phyloP scores from a whole-genome alignment of 1,139 yeast genomes.

The Suhomyces atakaporum region DNA sequence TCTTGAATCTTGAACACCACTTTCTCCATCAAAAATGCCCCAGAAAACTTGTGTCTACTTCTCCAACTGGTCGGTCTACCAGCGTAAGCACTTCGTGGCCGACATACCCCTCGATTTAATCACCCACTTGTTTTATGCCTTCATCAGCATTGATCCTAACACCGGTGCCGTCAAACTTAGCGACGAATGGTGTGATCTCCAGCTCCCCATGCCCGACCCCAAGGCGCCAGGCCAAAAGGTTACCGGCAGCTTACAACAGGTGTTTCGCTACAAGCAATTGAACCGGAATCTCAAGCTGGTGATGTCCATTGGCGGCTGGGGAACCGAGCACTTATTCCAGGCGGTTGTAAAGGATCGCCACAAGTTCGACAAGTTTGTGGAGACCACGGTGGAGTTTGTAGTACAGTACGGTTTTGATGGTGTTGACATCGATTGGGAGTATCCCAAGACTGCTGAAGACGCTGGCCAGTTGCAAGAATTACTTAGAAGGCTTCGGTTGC shows the following conservation, averaged over 20 bases:
- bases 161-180: constrained; percentile 57
- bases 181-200: constrained; percentile 71
- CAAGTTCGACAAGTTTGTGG: constrained; percentile 50
- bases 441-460: constrained; percentile 56
- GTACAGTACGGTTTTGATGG: constrained; percentile 76
- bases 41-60: constrained; percentile 37
- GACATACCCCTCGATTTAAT: constrained; percentile 59
- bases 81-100: constrained; percentile 60
- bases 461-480: constrained; percentile 48
- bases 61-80: constrained; percentile 74
- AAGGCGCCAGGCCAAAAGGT: constrained; percentile 20
- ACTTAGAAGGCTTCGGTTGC: constrained; percentile 42
- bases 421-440: constrained; percentile 94
- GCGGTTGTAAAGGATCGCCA: constrained; percentile 39
- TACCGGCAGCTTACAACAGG: constrained; percentile 58
- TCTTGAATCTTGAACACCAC: too few relatives aligned
- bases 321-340: constrained; percentile 56
- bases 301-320: constrained; percentile 91
- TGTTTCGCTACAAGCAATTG: constrained; percentile 49
- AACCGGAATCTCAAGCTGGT: constrained; percentile 57
- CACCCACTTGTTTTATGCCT: constrained; percentile 79
- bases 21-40: too few relatives aligned
- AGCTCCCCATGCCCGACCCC: constrained; percentile 39
- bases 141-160: constrained; percentile 55
- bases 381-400: constrained; percentile 50